These are phyloP conservation scores for Entelexis sorbosivorans DNA, from an alignment of 1,139 yeast species.

Conservation along the genomic window DNA sequence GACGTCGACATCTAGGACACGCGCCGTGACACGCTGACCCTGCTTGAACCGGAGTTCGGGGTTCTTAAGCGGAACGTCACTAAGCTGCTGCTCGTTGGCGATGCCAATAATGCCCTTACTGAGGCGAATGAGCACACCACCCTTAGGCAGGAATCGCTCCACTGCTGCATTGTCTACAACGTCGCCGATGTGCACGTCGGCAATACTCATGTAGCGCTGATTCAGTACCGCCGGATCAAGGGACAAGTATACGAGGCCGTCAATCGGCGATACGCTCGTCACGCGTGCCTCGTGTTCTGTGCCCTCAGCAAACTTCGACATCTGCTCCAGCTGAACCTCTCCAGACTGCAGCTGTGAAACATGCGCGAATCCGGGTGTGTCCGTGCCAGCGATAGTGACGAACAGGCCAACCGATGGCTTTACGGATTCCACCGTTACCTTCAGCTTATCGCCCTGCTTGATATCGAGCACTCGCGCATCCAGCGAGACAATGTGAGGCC, in stretches of 20 bases:
- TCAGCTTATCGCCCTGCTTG: slow-evolving; percentile 66
- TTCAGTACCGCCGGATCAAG: slow-evolving; percentile 54
- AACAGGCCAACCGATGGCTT: slow-evolving; percentile 34
- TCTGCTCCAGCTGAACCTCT: slow-evolving; percentile 26
- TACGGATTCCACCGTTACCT: slow-evolving; percentile 47
- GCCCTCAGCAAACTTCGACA: slow-evolving; percentile 41
- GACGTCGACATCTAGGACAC: slow-evolving; percentile 41
- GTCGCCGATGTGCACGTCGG: slow-evolving; percentile 71
- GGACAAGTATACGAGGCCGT: slow-evolving; percentile 55
- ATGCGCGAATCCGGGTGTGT: slow-evolving; percentile 34
- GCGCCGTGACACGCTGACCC: slow-evolving; percentile 68
- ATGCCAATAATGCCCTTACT: slow-evolving; percentile 60
- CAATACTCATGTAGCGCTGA: slow-evolving; percentile 51
- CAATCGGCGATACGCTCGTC: slow-evolving; percentile 55
- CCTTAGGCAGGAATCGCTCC: slow-evolving; percentile 50
- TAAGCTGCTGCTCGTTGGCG: slow-evolving; percentile 66
- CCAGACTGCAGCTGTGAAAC: slow-evolving; percentile 53
- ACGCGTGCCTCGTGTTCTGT: slow-evolving; percentile 69
- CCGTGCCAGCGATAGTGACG: slow-evolving; percentile 35
- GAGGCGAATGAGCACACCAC: slow-evolving; percentile 59
- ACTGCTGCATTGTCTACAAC: slow-evolving; percentile 44
- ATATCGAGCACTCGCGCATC: slow-evolving; percentile 32
- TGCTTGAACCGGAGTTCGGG: slow-evolving; percentile 88
- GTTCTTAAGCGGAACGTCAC: slow-evolving; percentile 71
- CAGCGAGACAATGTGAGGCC: slow-evolving; percentile 41